Evolutionary conservation across 2,329 filamentous ascomycete genomes (phyloP).

Genomic region (Colletotrichum liriopes): DNA sequence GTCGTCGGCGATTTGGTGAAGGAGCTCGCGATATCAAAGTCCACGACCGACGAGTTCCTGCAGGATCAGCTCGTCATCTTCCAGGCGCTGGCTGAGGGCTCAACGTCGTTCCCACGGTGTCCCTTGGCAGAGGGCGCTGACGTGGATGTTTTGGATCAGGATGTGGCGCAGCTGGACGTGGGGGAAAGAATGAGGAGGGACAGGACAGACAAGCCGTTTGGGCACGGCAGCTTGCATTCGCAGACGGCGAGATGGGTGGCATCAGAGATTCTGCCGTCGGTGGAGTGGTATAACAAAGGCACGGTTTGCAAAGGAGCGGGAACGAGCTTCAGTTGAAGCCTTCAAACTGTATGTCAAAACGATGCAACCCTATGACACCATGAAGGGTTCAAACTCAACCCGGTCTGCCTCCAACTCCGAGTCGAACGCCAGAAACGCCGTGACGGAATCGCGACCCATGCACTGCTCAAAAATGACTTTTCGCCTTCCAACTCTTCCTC

Average conservation of each 20-base stretch:
- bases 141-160: constrained; percentile 47
- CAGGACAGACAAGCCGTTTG: constrained; percentile 66
- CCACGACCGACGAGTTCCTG: constrained; percentile 67
- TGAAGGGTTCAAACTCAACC: not conserved
- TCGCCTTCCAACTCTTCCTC: constrained; percentile 3
- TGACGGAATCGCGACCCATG: not conserved
- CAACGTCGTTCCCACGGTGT: constrained; percentile 62
- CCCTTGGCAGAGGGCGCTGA: constrained; percentile 18
- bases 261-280: constrained; percentile 64
- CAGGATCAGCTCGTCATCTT: constrained; percentile 75
- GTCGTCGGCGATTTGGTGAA: constrained; percentile 62
- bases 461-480: not conserved
- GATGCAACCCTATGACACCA: constrained; percentile 2
- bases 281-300: constrained; percentile 68
- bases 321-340: constrained; percentile 29
- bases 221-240: constrained; percentile 70
- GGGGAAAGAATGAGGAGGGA: constrained; percentile 57
- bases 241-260: constrained; percentile 74
- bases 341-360: constrained; percentile 13
- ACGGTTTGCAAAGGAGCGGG: constrained; percentile 65
- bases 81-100: constrained; percentile 70
- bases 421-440: not conserved
- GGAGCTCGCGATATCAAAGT: constrained; percentile 54
- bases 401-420: constrained; percentile 23
- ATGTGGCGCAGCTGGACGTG: constrained; percentile 50